These are phyloP conservation scores for Pneumocystis sp. DNA, from an alignment of 1,139 yeast genomes.

Conservation along the genomic window DNA sequence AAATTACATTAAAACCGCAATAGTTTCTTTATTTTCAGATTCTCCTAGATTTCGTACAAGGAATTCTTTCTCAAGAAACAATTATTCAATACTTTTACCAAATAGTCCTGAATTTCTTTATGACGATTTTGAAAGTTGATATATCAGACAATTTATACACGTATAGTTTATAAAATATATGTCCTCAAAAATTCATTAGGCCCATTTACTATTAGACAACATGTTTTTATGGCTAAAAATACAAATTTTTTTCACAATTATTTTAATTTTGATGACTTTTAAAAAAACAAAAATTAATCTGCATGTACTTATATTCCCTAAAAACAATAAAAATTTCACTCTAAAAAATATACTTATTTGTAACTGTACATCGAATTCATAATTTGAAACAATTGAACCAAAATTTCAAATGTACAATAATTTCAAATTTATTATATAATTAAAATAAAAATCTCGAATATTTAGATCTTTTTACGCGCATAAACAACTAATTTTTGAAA, in stretches of 20 bases:
- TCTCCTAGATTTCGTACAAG: conserved; percentile 13
- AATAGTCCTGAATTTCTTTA: conserved; percentile 10
- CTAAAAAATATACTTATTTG: neutral
- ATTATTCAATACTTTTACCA: conserved; percentile 17
- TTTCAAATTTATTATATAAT: neutral
- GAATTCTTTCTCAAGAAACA: conserved; percentile 18
- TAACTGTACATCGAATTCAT: neutral
- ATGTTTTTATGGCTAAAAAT: neutral
- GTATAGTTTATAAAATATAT: neutral
- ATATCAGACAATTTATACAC: neutral
- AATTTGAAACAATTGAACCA: neutral
- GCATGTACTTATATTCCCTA: too few species aligned
- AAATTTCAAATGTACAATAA: neutral
- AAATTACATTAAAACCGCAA: conserved; percentile 6
- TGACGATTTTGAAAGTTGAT: neutral
- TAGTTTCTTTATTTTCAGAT: conserved; percentile 11
- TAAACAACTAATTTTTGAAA: neutral
- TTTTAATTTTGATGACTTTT: neutral
- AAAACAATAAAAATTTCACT: too few species aligned
- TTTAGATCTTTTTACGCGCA: neutral
- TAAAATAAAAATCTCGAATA: neutral
- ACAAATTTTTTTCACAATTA: neutral
- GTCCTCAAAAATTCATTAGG: neutral
- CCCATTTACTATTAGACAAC: neutral
- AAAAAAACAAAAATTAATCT: too few species aligned